A percentile compares a stretch with the other conserved stretches of the same genome.
Evolutionary conservation across 805 yeast species (phyloP).

Genomic region (Metschnikowia chrysomelidarum): DNA sequence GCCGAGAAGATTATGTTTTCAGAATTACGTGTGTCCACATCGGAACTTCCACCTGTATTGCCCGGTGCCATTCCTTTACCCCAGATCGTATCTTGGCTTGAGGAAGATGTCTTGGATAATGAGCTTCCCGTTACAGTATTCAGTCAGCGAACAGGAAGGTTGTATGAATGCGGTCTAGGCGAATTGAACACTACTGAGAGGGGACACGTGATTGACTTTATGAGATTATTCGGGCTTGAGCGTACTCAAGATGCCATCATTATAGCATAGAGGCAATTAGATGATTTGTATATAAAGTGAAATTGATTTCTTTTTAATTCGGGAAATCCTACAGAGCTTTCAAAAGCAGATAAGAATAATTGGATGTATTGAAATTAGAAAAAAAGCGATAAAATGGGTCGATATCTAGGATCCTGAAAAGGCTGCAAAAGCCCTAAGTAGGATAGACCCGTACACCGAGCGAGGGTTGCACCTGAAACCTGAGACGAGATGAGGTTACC

Average conservation of each 20-base stretch:
- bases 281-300: no score
- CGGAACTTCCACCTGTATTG: conserved; percentile 39
- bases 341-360: no score
- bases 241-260: conserved; percentile 6
- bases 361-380: no score
- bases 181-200: conserved; percentile 21
- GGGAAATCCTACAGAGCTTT: no score
- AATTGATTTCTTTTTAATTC: background rate
- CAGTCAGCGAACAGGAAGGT: conserved; percentile 20
- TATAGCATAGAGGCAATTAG: conserved; percentile 6
- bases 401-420: background rate
- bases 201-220: conserved; percentile 37
- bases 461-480: conserved; percentile 2
- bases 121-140: conserved; percentile 9
- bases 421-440: background rate
- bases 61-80: conserved; percentile 52
- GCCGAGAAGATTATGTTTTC: conserved; percentile 15
- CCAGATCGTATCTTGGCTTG: conserved; percentile 40
- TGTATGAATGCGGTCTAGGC: conserved; percentile 21
- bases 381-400: no score
- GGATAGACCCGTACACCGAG: conserved; percentile 4
- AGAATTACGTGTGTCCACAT: conserved; percentile 13
- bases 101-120: conserved; percentile 6
- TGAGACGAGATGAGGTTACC: conserved; percentile 11
- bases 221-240: conserved; percentile 45